Base-by-base conservation (phyloP, 2,329 filamentous ascomycete genomes). In the Penicillium sp. region DNA sequence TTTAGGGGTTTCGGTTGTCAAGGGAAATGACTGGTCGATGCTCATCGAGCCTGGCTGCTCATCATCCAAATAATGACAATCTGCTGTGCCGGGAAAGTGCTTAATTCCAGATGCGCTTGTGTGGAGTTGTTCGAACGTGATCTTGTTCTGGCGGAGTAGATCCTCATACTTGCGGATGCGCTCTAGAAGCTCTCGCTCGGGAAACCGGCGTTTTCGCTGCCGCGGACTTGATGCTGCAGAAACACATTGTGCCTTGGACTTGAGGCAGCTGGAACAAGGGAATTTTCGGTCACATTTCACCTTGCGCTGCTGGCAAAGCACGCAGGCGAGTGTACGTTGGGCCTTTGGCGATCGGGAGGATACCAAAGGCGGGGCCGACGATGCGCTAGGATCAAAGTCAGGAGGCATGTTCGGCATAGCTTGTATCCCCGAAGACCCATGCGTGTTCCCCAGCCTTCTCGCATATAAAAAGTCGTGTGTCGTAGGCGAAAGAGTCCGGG, bases 291-390 rank as follows among this genome's bases (percentile, higher is more conserved):
- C 83, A 68, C 87, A 89, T 52, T 83, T 83, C 37, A 89, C 79
- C 66, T 89, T 89, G 53, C 86, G 81, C 65, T 87, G 85, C 65
- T 90, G 86, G 63, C 88, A 92, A 18, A 84, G 76, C 12, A 88
- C 77, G 61, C 88, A 92, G 32, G 80, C 59, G 10, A 66, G 52
- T 2, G 58, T 49, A 12, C 65, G 58, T 20, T 40, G 53, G 18
- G 49, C 42, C 29, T 46, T 40, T 28, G 42, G 20, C 4, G 4
- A 15, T 27, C 38, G 38, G 12, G 23, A 40, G 20, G 48, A 24
- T 29, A 35, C 29, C 31, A 27, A 31, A 6, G 25, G 24, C 8
- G 45, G 42, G 35, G 24, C 42, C 42, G 25, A 28, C 13, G 15
- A 13, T 12, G 31, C 7, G 9, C 7, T n/a, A 7, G n/a, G 5